Base-by-base conservation (phyloP, 257 asterid species). In the Datura wrightii region DNA sequence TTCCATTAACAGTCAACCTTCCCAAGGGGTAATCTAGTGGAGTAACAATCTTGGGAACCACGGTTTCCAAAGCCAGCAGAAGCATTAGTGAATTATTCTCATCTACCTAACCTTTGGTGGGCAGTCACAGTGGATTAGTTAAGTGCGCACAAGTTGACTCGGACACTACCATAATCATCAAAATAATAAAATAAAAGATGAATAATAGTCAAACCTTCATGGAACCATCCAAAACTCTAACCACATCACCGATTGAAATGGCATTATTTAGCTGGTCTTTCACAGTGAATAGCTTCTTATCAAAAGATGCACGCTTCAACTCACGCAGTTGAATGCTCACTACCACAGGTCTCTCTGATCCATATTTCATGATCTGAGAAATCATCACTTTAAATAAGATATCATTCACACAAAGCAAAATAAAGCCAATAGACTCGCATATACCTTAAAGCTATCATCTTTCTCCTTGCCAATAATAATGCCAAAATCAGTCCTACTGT, bases 401-500 rank as follows among this genome's bases (percentile, higher is more conserved):
- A 44, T 65, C 56, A 87, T 65, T 82, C 80, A 53, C 63, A 82
- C 60, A 85, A 76, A 84, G 79, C 16, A 46, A 15, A 79, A 69
- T 5, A 80, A 41, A 70, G 87, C 24, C 76, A 78, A 52, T 54
- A 67, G 37, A 56, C 34, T 41, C 9, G 44, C 66, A 37, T 14
- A 87, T 88, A 97, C 98, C 97, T 93, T 94, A 91, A 94, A 93
- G 85, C 83, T 84, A 56, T 93, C 93, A 84, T 89, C 97, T 91
- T 97, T 97, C 89, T 93, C 98, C 6, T 89, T 46, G 89, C 97
- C 97, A 87, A 93, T 80, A 84, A 97, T 93, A 87, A 95, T 92
- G 79, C 99, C 99, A 90, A 97, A 97, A 87, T 92, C 98, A 88
- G 89, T 97, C 87, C 94, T 91, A 87, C 99, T 95, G 93, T 86